Percentiles rank a stretch among this genome's conserved stretches.
These are phyloP conservation scores for Acanthamoeba triangularis DNA, from an alignment of 208 protist species.

Conservation along the genomic window DNA sequence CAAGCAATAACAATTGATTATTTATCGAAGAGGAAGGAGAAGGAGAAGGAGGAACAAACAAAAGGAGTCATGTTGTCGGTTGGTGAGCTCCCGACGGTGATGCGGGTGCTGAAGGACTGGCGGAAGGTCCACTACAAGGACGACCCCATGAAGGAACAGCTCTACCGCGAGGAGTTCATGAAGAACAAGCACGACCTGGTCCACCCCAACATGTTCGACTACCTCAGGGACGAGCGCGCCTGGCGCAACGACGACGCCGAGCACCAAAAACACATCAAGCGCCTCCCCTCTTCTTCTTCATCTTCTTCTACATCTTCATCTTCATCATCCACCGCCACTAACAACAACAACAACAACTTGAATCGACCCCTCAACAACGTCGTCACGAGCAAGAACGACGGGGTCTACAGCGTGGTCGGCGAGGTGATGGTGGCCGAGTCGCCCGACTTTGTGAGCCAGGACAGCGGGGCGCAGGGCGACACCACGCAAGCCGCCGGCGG, in stretches of 20 bases:
- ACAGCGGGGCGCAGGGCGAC: neutral
- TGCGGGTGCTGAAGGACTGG: conserved; percentile 40
- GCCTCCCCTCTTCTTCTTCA: neutral
- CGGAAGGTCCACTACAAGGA: conserved; percentile 10
- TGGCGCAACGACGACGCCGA: conserved; percentile 10
- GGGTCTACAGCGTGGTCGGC: neutral
- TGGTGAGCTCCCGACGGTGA: neutral
- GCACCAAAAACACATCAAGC: conserved; percentile 14
- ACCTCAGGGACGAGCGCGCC: conserved; percentile 5
- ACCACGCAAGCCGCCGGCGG: too few species aligned
- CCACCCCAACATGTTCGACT: conserved; percentile 45
- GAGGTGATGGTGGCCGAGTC: conserved; percentile 7
- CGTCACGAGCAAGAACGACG: neutral
- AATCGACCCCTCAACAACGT: neutral
- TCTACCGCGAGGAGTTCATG: conserved; percentile 45
- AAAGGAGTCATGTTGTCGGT: neutral
- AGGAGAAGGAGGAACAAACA: too few species aligned
- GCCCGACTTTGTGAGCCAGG: neutral
- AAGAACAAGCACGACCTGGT: conserved; percentile 1
- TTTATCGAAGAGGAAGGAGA: neutral
- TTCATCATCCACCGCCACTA: neutral
- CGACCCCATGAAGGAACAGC: conserved; percentile 41
- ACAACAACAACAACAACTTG: neutral
- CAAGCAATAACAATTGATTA: too few species aligned
- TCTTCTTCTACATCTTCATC: neutral